Evolutionary conservation across 257 asterid genomes (phyloP), one percentile per base, ranked within the genome.

Genomic region (Anisodus acutangulus): DNA sequence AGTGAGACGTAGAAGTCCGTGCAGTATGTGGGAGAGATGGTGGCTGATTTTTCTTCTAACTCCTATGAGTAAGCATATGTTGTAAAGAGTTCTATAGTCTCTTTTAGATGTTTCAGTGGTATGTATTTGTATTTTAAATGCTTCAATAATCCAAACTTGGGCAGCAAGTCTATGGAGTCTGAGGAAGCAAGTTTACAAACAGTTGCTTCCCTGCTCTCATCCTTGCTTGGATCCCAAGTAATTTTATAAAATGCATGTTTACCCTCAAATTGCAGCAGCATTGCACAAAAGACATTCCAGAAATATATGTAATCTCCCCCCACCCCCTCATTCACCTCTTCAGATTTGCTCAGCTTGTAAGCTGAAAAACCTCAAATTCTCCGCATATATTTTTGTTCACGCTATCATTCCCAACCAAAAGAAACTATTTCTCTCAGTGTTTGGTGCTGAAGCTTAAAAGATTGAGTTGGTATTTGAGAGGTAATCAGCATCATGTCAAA

Each of bases 141-240:
- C 81, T 76, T 76, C 63, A 76, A 51, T 76, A 76, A 47, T 26
- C 47, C 4, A 76, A 51, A 51, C 81, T 51, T 76, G 45, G 63
- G 60, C 22, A 76, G 63, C 63, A 76, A 76, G 81, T 49, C 22
- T 76, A 51, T 51, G 81, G 63, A 76, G 35, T 76, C 62, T 51
- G 81, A 76, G 63, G 63, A 49, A 51, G 81, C 63, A 76, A 76
- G 26, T 76, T 58, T 51, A 76, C 63, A 76, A 76, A 51, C 26
- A 26, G 16, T 58, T 58, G 9, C 63, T 58, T 58, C 63, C 63
- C 59, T 54, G 12, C 41, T 74, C 12, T 49, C 60, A 76, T 51
- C 63, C 26, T 76, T 53, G 45, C 81, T 12, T 51, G 63, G 11
- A 51, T 4, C 26, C 63, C 81, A 76, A 76, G 64, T 76, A 51